phyloP scores from a whole-genome alignment of 495 filamentous ascomycete genomes.

The Aspergillus leporis region DNA sequence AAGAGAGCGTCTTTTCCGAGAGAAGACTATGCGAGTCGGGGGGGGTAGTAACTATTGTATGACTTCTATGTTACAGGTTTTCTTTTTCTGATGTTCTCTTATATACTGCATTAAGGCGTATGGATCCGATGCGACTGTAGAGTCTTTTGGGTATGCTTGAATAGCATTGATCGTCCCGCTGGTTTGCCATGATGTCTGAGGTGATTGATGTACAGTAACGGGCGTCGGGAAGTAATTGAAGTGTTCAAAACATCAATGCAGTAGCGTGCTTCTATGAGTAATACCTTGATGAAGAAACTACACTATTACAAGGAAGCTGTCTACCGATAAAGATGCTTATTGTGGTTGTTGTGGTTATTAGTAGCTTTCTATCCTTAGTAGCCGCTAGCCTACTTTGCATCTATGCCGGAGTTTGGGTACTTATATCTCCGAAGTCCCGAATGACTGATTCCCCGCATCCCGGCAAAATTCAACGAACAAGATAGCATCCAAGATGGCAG shows the following conservation, averaged over 20 bases:
- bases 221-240: conserved; percentile 21
- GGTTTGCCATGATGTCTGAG: conserved; percentile 25
- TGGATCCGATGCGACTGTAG: conserved; percentile 38
- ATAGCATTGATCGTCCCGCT: conserved; percentile 31
- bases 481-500: conserved; percentile 20
- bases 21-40: conserved; percentile 12
- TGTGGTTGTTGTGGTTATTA: no score
- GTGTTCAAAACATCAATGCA: background rate
- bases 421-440: background rate
- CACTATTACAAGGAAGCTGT: no score
- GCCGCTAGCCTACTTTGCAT: no score
- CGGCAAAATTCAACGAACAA: conserved; percentile 11
- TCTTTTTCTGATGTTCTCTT: conserved; percentile 21
- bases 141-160: conserved; percentile 29
- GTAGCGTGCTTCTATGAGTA: background rate
- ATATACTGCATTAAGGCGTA: conserved; percentile 49
- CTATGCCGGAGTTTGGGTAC: background rate
- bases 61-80: conserved; percentile 23
- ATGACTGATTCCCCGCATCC: background rate
- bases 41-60: conserved; percentile 23
- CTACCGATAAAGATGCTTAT: no score
- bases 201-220: conserved; percentile 34
- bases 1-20: conserved; percentile 13
- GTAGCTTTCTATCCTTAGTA: no score
- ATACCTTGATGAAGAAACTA: no score